Base-by-base conservation (phyloP, 208 protist species). In the Jaenimonas drosophilae region DNA sequence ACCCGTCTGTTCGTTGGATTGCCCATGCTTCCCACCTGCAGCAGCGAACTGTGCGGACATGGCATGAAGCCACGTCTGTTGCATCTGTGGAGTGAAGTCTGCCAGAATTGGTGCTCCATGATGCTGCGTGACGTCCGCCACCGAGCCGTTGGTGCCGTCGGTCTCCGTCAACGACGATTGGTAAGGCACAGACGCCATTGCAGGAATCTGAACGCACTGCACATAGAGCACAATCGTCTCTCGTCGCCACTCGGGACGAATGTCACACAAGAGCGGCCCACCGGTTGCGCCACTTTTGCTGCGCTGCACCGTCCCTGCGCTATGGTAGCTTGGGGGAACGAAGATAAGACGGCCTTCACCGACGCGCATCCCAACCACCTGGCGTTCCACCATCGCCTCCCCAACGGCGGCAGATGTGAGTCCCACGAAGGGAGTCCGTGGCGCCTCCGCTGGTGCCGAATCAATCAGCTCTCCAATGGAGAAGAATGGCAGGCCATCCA, bases 291-390 rank as follows among this genome's bases (percentile, higher is more conserved):
- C 5, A 57, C 36, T 11, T n/a, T n/a, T n/a, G n/a, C 64, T 59
- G 14, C 38, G 37, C n/a, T 29, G 37, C 47, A 59, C 32, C 2
- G 69, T 74, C n/a, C 59, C 55, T 23, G 53, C 17, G 29, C 54
- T 54, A n/a, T n/a, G n/a, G n/a, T n/a, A n/a, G 17, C 29, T 49
- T 7, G 70, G 62, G 1, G 63, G 14, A 19, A 80, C n/a, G 41
- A 82, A 76, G 17, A 76, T 49, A 0, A 81, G 55, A 16, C 74
- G 55, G 11, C 68, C 64, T 23, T 62, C 38, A 7, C 60, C 62
- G 11, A 40, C 26, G 17, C 49, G 28, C 74, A 87, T 81, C 26
- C 69, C 72, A 29, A 76, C 25, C 17, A 82, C 28, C 14, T 54
- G 56, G 17, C 60, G 56, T 16, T 76, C 72, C n/a, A 78, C n/a